Evolutionary conservation across 2,329 filamentous ascomycete genomes (phyloP).

Genomic region (Alternaria arborescens): DNA sequence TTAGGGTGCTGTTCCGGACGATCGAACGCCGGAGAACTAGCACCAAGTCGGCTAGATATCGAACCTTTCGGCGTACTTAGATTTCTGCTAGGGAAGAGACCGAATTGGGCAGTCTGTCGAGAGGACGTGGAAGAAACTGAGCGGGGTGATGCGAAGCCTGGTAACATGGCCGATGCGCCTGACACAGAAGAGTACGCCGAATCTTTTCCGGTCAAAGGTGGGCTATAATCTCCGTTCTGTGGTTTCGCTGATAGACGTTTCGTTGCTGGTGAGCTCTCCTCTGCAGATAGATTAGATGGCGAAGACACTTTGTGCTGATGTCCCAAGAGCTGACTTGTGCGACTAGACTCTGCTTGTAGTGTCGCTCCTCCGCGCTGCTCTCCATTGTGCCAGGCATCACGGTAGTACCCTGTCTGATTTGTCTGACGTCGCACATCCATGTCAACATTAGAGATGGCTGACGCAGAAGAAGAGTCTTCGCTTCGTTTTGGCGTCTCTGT

Average conservation of each 20-base stretch:
- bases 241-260: constrained; percentile 19
- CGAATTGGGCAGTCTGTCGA: constrained; percentile 46
- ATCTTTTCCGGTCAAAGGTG: constrained; percentile 48
- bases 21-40: constrained; percentile 34
- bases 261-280: constrained; percentile 18
- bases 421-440: constrained; percentile 25
- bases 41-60: constrained; percentile 37
- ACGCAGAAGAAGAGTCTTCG: constrained; percentile 23
- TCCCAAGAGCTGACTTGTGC: constrained; percentile 22
- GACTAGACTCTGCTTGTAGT: constrained; percentile 24
- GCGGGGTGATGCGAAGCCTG: constrained; percentile 34
- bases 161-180: constrained; percentile 44
- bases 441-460: constrained; percentile 24
- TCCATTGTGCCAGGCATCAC: constrained; percentile 33
- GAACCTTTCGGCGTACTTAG: constrained; percentile 46
- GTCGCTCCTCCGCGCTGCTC: constrained; percentile 24
- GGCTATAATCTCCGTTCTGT: constrained; percentile 36
- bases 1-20: constrained; percentile 22
- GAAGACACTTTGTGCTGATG: constrained; percentile 22
- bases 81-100: constrained; percentile 44
- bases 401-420: constrained; percentile 32
- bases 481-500: constrained; percentile 32
- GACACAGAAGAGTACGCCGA: constrained; percentile 52
- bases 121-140: constrained; percentile 43
- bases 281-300: constrained; percentile 23